Evolutionary conservation across 2,329 filamentous ascomycete genomes (phyloP).

Genomic region (Ophiocordyceps unilateralis): DNA sequence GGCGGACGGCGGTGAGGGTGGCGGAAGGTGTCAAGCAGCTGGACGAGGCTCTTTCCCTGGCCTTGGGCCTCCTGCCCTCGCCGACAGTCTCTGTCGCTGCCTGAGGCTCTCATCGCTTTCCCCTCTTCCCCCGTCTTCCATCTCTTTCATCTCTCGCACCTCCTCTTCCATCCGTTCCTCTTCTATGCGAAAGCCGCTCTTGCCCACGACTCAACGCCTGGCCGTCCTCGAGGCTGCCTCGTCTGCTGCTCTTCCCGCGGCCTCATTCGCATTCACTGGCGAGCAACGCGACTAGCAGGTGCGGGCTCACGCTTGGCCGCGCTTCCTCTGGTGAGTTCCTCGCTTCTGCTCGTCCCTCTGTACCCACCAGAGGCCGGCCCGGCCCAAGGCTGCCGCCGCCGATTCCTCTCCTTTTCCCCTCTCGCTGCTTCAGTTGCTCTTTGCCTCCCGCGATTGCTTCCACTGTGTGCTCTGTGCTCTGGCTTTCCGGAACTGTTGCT

Average conservation of each 20-base stretch:
- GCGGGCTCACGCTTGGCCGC: neutral
- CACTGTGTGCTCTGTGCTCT: slow-evolving; percentile 1
- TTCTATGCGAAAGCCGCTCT: neutral
- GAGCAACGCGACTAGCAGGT: neutral
- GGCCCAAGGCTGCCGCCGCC: neutral
- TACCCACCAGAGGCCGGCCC: neutral
- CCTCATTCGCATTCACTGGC: neutral
- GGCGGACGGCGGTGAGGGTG: neutral
- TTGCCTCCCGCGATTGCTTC: slow-evolving; percentile 2
- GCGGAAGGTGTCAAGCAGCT: neutral
- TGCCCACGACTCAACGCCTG: neutral
- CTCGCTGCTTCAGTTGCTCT: neutral
- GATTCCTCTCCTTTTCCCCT: slow-evolving; percentile 5
- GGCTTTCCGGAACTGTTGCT: slow-evolving; percentile 7
- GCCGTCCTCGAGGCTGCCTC: too few relatives aligned
- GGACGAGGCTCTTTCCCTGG: neutral
- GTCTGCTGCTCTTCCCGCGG: neutral
- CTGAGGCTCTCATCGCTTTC: neutral
- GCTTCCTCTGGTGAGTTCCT: neutral
- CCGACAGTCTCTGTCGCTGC: neutral
- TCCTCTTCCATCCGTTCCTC: neutral
- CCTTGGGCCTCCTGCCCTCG: neutral
- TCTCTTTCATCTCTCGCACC: neutral
- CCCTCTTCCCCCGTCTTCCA: neutral
- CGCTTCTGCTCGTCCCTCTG: neutral